Percentiles rank a stretch among this genome's conserved stretches.
phyloP scores from a whole-genome alignment of 495 filamentous ascomycete species.

The Penicillium cosmopolitanum region DNA sequence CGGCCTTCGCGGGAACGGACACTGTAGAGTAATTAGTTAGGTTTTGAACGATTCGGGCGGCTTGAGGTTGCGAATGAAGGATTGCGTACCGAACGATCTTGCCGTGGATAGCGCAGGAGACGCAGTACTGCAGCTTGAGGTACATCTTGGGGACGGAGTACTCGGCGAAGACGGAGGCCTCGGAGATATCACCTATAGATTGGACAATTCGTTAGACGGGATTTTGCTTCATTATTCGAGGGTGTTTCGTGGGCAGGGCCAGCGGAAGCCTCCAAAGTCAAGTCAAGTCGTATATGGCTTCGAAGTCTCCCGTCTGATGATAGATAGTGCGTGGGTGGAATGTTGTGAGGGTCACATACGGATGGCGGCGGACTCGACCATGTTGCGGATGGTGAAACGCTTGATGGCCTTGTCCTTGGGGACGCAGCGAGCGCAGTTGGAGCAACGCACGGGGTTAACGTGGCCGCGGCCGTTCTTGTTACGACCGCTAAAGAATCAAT shows the following conservation, averaged over 20 bases:
- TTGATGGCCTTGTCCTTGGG: constrained; percentile 99
- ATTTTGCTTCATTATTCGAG: background rate
- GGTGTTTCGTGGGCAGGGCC: background rate
- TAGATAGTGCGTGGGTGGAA: background rate
- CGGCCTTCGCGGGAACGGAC: constrained; percentile 96
- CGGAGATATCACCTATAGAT: constrained; percentile 93
- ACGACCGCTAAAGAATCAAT: constrained; percentile 69
- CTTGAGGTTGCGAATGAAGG: background rate
- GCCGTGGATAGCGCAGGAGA: constrained; percentile 99
- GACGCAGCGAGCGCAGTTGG: constrained; percentile 99
- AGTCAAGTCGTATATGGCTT: constrained; percentile 9
- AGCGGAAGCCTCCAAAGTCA: background rate
- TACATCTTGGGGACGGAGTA: constrained; percentile 99
- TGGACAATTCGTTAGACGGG: background rate
- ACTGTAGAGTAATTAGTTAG: constrained; percentile 53
- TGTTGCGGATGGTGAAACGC: constrained; percentile 99
- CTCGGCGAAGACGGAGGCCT: constrained; percentile 98
- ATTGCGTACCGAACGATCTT: constrained; percentile 97
- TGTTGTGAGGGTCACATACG: constrained; percentile 67
- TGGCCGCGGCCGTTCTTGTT: constrained; percentile 99
- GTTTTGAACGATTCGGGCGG: constrained; percentile 28
- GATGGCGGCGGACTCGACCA: constrained; percentile 99
- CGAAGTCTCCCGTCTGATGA: constrained; percentile 3
- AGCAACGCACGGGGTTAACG: constrained; percentile 99
- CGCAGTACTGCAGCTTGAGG: constrained; percentile 99